phyloP scores from a whole-genome alignment of 2,329 filamentous ascomycete genomes.

The Fusarium lyarnte region DNA sequence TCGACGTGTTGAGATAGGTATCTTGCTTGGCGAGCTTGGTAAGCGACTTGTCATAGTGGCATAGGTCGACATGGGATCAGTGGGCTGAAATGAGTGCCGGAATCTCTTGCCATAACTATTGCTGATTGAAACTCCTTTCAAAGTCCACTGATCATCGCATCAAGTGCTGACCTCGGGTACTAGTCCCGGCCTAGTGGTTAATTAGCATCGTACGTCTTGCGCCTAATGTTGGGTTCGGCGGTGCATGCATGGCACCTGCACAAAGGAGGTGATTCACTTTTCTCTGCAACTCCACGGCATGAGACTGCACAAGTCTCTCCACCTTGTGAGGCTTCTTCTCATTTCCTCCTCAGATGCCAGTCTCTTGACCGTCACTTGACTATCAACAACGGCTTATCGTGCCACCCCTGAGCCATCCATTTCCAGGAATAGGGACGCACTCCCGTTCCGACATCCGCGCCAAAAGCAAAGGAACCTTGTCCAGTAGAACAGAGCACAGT shows the following conservation, averaged over 20 bases:
- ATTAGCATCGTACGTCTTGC: conserved; percentile 19
- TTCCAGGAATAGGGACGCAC: conserved; percentile 9
- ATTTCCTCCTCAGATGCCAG: conserved; percentile 9
- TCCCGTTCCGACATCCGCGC: conserved; percentile 30
- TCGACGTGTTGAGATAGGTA: neutral
- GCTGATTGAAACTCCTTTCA: conserved; percentile 5
- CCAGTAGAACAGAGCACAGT: neutral
- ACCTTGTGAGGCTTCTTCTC: conserved; percentile 24
- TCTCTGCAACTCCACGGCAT: neutral
- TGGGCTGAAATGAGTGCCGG: conserved; percentile 26
- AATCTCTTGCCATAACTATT: conserved; percentile 2
- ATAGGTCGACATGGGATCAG: neutral
- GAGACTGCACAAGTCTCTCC: conserved; percentile 8
- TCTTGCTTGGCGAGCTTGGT: conserved; percentile 3
- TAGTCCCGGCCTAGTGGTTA: conserved; percentile 21
- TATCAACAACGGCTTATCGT: conserved; percentile 23
- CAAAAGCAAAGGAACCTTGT: conserved; percentile 29
- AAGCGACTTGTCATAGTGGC: conserved; percentile 16
- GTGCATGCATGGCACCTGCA: neutral
- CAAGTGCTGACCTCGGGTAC: conserved; percentile 29
- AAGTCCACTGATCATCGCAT: conserved; percentile 28
- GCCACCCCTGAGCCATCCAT: conserved; percentile 15
- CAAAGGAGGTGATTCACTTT: conserved; percentile 1
- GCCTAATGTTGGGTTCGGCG: neutral
- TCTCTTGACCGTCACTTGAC: neutral